Evolutionary conservation across 2,329 filamentous ascomycete species (phyloP).

Genomic region (Fonsecaea multimorphosa): DNA sequence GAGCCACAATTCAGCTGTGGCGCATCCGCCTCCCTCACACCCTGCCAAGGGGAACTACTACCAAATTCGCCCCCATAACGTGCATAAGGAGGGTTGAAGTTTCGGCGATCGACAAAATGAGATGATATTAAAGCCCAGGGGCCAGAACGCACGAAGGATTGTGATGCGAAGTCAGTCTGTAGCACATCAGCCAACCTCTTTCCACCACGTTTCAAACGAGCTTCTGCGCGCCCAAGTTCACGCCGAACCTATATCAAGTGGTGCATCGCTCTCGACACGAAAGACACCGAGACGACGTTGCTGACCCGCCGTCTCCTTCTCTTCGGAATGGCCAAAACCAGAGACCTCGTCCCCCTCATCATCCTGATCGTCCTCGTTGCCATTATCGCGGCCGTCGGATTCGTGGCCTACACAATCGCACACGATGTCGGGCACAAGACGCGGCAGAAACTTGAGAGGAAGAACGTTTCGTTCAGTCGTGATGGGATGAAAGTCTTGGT

Average conservation of each 20-base stretch:
- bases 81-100: constrained; percentile 12
- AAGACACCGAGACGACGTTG: background rate
- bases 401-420: constrained; percentile 63
- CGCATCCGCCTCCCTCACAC: background rate
- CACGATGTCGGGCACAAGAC: constrained; percentile 65
- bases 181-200: constrained; percentile 3
- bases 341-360: constrained; percentile 59
- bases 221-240: background rate
- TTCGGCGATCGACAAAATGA: constrained; percentile 7
- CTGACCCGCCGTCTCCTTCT: background rate
- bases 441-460: constrained; percentile 67
- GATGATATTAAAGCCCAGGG: background rate
- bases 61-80: constrained; percentile 15
- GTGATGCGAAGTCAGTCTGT: background rate
- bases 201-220: background rate
- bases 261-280: background rate
- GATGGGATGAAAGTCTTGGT: constrained; percentile 67
- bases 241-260: background rate
- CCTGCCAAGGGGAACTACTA: background rate
- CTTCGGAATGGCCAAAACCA: constrained; percentile 34
- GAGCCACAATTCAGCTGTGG: constrained; percentile 23
- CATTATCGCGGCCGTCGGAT: constrained; percentile 60
- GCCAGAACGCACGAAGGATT: constrained; percentile 8
- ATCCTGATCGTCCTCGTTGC: constrained; percentile 62
- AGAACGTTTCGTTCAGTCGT: constrained; percentile 65